Conservation (phyloP, 202 grass and related monocot genomes). For the Panicum virgatum region DNA sequence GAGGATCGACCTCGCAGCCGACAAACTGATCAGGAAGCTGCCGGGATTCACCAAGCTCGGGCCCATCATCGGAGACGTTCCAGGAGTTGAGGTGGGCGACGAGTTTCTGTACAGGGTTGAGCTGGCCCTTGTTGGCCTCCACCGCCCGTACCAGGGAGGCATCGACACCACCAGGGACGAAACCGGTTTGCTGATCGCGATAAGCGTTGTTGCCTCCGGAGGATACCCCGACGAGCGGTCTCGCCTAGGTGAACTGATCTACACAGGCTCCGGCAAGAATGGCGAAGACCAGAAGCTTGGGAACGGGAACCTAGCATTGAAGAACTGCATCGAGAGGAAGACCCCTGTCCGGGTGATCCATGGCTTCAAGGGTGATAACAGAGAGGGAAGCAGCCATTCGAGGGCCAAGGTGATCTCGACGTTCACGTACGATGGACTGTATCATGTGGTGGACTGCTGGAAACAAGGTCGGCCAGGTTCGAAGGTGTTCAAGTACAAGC, state of each 20-base stretch:
- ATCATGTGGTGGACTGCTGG: constrained; percentile 60
- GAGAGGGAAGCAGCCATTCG: constrained; percentile 31
- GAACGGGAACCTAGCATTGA: constrained; percentile 67
- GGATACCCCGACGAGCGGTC: constrained; percentile 68
- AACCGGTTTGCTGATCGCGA: constrained; percentile 42
- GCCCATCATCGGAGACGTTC: constrained; percentile 48
- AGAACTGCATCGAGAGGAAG: constrained; percentile 58
- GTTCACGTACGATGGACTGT: constrained; percentile 80
- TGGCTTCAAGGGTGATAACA: constrained; percentile 49
- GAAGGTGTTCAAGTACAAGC: constrained; percentile 48
- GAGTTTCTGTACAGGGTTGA: constrained; percentile 69
- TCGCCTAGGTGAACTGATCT: constrained; percentile 62
- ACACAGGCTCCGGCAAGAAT: constrained; percentile 65
- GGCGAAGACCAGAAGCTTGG: constrained; percentile 70
- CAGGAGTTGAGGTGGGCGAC: constrained; percentile 74
- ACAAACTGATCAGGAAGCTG: constrained; percentile 36
- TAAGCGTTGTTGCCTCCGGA: constrained; percentile 70
- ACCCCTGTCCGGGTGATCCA: constrained; percentile 75
- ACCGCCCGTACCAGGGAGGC: constrained; percentile 61
- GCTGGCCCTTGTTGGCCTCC: constrained; percentile 66
- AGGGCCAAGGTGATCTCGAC: constrained; percentile 46
- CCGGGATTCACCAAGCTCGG: constrained; percentile 40
- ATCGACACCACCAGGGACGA: constrained; percentile 44
- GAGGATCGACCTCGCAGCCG: constrained; percentile 62
- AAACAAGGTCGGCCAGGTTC: constrained; percentile 33